These are phyloP conservation scores for Morella rubra DNA, from an alignment of 306 rosid species.

Conservation along the genomic window DNA sequence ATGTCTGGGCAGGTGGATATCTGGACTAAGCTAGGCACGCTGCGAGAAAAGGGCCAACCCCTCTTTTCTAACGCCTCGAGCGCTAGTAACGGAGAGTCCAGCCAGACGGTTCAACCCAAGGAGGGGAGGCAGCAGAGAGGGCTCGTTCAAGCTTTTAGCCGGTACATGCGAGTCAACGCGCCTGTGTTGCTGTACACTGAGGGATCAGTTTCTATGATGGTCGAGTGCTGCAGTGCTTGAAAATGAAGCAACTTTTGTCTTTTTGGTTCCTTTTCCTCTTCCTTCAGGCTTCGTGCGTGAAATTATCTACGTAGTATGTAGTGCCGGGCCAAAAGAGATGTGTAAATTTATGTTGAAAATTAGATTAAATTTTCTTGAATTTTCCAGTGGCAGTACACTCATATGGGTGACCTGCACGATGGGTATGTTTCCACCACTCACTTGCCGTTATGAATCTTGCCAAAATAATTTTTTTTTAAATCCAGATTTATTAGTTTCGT, in stretches of 20 bases:
- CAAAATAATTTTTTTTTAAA: no score
- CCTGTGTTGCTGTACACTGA: conserved; percentile 45
- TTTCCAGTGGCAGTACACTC: no score
- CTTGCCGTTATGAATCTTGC: no score
- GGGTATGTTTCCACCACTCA: no score
- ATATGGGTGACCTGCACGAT: no score
- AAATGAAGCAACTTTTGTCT: background rate
- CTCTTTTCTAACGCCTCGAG: background rate
- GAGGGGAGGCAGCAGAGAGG: conserved; percentile 34
- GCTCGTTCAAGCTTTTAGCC: conserved; percentile 27
- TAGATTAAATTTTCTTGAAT: no score
- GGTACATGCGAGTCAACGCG: conserved; percentile 26
- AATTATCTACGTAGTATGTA: no score
- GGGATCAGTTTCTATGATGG: conserved; percentile 61
- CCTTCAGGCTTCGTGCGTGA: background rate
- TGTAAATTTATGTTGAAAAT: no score
- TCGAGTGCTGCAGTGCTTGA: conserved; percentile 55
- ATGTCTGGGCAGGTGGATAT: conserved; percentile 58
- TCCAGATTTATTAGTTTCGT: no score
- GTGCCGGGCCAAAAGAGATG: no score
- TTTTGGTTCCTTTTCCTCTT: background rate
- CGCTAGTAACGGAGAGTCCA: conserved; percentile 18
- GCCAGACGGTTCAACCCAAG: conserved; percentile 22
- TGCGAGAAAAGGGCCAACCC: conserved; percentile 41
- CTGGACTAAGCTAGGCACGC: conserved; percentile 55